phyloP scores from a whole-genome alignment of 2,329 filamentous ascomycete genomes.

The Byssothecium circinans region DNA sequence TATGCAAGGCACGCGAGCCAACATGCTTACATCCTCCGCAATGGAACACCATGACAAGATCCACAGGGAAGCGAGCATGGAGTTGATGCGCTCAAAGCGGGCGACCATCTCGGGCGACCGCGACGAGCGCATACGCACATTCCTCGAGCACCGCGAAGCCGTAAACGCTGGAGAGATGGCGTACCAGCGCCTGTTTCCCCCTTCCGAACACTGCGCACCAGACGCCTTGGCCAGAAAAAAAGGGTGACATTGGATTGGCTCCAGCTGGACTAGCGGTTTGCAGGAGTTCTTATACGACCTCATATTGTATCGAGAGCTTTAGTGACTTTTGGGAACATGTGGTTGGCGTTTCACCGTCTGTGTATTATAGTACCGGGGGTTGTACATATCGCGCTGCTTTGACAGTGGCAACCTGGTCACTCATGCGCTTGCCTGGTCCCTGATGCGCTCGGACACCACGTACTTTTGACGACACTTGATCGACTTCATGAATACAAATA shows the following conservation, averaged over 20 bases:
- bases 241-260: no score
- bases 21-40: slow-evolving; percentile 61
- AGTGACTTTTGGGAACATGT: slow-evolving; percentile 13
- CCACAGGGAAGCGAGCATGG: slow-evolving; percentile 67
- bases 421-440: slow-evolving; percentile 18
- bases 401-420: slow-evolving; percentile 14
- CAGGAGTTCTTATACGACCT: no score
- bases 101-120: slow-evolving; percentile 53
- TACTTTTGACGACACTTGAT: slow-evolving; percentile 20
- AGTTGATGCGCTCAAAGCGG: slow-evolving; percentile 59
- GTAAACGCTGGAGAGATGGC: slow-evolving; percentile 47
- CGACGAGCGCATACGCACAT: slow-evolving; percentile 68
- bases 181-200: slow-evolving; percentile 49
- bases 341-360: slow-evolving; percentile 19
- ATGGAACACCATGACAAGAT: slow-evolving; percentile 68
- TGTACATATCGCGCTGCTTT: slow-evolving; percentile 18
- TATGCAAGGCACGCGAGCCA: slow-evolving; percentile 71
- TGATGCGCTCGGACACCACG: slow-evolving; percentile 23
- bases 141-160: slow-evolving; percentile 61
- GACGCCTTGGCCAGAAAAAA: slow-evolving; percentile 40
- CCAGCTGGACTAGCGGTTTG: no score
- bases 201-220: slow-evolving; percentile 50
- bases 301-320: slow-evolving; percentile 2
- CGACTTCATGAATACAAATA: slow-evolving; percentile 5
- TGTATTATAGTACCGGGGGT: slow-evolving; percentile 23